Evolutionary conservation across 441 rosid species (phyloP).

Genomic region (Caryocar brasiliense): DNA sequence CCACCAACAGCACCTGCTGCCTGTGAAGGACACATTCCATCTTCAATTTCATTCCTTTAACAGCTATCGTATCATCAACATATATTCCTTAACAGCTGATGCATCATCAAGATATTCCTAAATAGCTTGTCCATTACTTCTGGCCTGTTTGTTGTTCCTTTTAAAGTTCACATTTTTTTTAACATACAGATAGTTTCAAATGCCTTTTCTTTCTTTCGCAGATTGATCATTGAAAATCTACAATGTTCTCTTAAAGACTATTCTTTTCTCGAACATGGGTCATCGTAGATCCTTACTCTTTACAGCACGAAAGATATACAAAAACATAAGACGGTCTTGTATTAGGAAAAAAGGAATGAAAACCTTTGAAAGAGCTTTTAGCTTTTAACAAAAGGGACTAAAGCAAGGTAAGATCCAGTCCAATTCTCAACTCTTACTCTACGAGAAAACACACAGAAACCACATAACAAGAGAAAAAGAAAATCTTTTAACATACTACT

Average conservation of each 20-base stretch:
- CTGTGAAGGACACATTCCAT: constrained; percentile 22
- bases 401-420: background rate
- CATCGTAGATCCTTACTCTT: background rate
- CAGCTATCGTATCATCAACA: constrained; percentile 2
- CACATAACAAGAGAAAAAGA: background rate
- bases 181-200: too few relatives aligned
- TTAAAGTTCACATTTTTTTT: too few relatives aligned
- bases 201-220: background rate
- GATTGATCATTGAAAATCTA: background rate
- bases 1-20: constrained; percentile 84
- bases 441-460: background rate
- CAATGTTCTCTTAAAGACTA: background rate
- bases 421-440: background rate
- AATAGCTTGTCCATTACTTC: too few relatives aligned
- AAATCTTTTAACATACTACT: background rate
- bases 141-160: background rate
- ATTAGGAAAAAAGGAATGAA: background rate
- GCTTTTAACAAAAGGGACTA: background rate
- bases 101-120: too few relatives aligned
- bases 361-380: too few relatives aligned
- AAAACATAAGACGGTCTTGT: too few relatives aligned
- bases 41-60: background rate
- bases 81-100: too few relatives aligned
- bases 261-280: background rate
- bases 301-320: background rate